These are phyloP conservation scores for Lipomyces yamanashiensis DNA, from an alignment of 805 yeast species.

Conservation along the genomic window DNA sequence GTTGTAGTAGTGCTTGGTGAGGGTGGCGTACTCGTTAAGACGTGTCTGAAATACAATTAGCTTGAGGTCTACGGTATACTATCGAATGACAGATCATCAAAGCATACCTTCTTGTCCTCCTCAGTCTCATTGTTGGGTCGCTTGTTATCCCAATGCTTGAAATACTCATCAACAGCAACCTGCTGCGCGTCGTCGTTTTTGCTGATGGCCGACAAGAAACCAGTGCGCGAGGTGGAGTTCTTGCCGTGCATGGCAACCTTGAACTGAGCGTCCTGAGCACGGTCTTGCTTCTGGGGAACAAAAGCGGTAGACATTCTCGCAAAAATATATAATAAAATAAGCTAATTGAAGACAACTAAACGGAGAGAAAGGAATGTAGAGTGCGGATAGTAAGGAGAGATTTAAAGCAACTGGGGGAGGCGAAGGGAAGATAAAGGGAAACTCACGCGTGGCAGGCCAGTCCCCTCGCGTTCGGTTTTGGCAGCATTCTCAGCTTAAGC, in stretches of 20 bases:
- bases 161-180: slow-evolving; percentile 85
- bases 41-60: slow-evolving; percentile 48
- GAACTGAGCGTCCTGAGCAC: slow-evolving; percentile 63
- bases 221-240: slow-evolving; percentile 63
- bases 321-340: neutral
- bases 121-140: slow-evolving; percentile 69
- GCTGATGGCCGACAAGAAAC: slow-evolving; percentile 73
- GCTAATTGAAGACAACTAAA: neutral
- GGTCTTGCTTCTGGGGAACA: slow-evolving; percentile 31
- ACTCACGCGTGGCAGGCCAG: too few relatives aligned
- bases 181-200: slow-evolving; percentile 80
- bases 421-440: neutral
- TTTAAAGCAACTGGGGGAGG: neutral
- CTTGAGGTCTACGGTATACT: neutral
- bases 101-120: slow-evolving; percentile 48
- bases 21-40: slow-evolving; percentile 81
- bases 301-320: slow-evolving; percentile 23
- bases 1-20: slow-evolving; percentile 95
- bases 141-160: slow-evolving; percentile 97
- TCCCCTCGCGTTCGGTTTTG: neutral
- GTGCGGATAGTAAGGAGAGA: neutral
- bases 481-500: neutral
- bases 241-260: slow-evolving; percentile 88
- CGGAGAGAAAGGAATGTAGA: neutral
- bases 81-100: neutral